These are phyloP conservation scores for Penicillium parvum DNA, from an alignment of 495 filamentous ascomycete genomes.

Conservation along the genomic window DNA sequence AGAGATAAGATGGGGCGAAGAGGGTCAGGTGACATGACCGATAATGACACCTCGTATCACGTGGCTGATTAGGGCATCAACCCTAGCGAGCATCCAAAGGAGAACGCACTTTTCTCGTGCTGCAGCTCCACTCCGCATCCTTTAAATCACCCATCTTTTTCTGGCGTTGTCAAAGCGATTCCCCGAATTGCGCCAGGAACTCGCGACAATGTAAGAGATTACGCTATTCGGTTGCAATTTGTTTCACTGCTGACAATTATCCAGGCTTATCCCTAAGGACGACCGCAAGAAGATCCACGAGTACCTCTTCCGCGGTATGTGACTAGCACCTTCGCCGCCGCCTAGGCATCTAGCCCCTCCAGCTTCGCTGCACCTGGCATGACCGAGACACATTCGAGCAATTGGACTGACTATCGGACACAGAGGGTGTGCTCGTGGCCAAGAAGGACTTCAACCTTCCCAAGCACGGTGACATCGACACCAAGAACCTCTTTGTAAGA, in stretches of 20 bases:
- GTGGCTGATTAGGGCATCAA: slow-evolving; percentile 34
- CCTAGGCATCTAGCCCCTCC: background rate
- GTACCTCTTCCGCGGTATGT: slow-evolving; percentile 96
- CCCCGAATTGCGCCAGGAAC: slow-evolving; percentile 55
- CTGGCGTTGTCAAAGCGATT: slow-evolving; percentile 53
- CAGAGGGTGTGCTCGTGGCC: slow-evolving; percentile 97
- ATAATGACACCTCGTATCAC: slow-evolving; percentile 10
- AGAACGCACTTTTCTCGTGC: slow-evolving; percentile 41
- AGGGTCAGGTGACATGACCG: slow-evolving; percentile 2
- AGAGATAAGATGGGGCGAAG: slow-evolving; percentile 5
- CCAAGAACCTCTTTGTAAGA: slow-evolving; percentile 84
- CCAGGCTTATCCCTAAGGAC: slow-evolving; percentile 96
- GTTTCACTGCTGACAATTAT: slow-evolving; percentile 20
- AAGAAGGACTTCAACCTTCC: slow-evolving; percentile 97
- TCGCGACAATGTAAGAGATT: slow-evolving; percentile 52
- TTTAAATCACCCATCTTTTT: slow-evolving; percentile 39
- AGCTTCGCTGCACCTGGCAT: slow-evolving; percentile 1
- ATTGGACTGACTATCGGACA: slow-evolving; percentile 17
- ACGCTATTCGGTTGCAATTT: background rate
- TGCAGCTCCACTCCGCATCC: slow-evolving; percentile 39
- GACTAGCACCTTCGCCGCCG: slow-evolving; percentile 19
- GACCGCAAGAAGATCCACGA: slow-evolving; percentile 99
- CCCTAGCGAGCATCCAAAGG: slow-evolving; percentile 32
- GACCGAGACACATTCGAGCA: slow-evolving; percentile 1
- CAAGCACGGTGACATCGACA: slow-evolving; percentile 92